phyloP scores from a whole-genome alignment of 768 basidiomycete genomes.

The Leccinum uliginosum region DNA sequence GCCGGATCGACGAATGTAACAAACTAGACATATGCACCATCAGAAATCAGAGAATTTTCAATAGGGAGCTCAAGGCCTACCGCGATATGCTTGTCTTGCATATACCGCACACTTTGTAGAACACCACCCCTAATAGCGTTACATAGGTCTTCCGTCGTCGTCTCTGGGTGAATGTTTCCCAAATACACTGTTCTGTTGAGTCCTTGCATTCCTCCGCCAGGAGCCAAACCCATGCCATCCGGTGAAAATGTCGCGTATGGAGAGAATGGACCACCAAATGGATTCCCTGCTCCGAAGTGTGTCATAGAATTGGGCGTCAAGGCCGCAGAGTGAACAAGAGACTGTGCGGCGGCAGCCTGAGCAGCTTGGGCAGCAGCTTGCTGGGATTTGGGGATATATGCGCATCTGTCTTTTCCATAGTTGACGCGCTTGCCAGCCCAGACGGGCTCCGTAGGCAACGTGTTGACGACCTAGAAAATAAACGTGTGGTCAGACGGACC shows the following conservation, averaged over 20 bases:
- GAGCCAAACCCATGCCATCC: slow-evolving; percentile 32
- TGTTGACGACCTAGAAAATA: slow-evolving; percentile 74
- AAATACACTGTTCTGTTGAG: slow-evolving; percentile 94
- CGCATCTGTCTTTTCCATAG: slow-evolving; percentile 98
- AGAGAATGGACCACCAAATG: slow-evolving; percentile 36
- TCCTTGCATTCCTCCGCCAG: slow-evolving; percentile 39
- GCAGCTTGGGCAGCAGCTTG: slow-evolving; percentile 85
- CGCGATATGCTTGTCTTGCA: slow-evolving; percentile 97
- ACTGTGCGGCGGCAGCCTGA: slow-evolving; percentile 82
- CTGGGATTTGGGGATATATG: slow-evolving; percentile 94
- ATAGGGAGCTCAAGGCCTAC: slow-evolving; percentile 39
- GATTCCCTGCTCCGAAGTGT: slow-evolving; percentile 29
- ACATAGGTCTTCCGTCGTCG: slow-evolving; percentile 90
- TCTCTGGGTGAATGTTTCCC: slow-evolving; percentile 96
- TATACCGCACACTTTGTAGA: slow-evolving; percentile 89
- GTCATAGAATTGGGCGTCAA: slow-evolving; percentile 28
- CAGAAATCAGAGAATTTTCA: slow-evolving; percentile 1
- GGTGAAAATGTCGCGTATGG: slow-evolving; percentile 52
- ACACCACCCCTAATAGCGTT: slow-evolving; percentile 97
- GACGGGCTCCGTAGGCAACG: slow-evolving; percentile 83
- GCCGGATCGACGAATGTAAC: slow-evolving; percentile 95
- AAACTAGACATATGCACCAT: slow-evolving; percentile 48
- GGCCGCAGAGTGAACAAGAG: slow-evolving; percentile 47
- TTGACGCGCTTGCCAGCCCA: slow-evolving; percentile 98
- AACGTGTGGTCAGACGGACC: slow-evolving; percentile 2